These are phyloP conservation scores for Mortierella sp. DNA, from an alignment of 371 early-diverging fungal species.

Conservation along the genomic window DNA sequence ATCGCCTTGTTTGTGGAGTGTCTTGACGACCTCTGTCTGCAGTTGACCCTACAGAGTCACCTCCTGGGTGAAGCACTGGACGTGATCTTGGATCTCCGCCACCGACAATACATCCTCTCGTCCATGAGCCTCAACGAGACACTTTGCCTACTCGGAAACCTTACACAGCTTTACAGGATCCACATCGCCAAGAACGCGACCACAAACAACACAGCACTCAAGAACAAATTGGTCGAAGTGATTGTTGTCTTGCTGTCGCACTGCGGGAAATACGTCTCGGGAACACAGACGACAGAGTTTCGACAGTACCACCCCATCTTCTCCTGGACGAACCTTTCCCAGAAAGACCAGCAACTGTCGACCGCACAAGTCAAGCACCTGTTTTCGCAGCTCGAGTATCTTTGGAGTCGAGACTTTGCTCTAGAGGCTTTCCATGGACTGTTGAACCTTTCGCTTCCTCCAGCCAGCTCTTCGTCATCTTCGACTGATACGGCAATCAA, in stretches of 20 bases:
- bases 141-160: conserved; percentile 71
- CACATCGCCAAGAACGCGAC: conserved; percentile 16
- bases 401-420: conserved; percentile 74
- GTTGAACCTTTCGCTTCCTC: conserved; percentile 46
- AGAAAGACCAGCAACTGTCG: conserved; percentile 60
- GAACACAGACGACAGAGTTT: conserved; percentile 60
- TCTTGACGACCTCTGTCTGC: conserved; percentile 47
- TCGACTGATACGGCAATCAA: background rate
- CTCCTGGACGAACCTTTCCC: conserved; percentile 71
- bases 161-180: conserved; percentile 60
- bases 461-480: background rate
- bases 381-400: conserved; percentile 64
- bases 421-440: conserved; percentile 60
- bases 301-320: conserved; percentile 76
- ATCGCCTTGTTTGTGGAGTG: conserved; percentile 41
- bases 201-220: background rate
- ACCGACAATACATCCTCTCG: conserved; percentile 39
- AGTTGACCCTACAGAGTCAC: conserved; percentile 32
- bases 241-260: conserved; percentile 51
- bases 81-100: conserved; percentile 40
- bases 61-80: conserved; percentile 31
- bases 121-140: conserved; percentile 60
- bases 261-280: conserved; percentile 62
- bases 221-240: conserved; percentile 51
- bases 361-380: conserved; percentile 61